Conservation (phyloP, 1,139 yeast species). For the Suhomyces terraborum region DNA sequence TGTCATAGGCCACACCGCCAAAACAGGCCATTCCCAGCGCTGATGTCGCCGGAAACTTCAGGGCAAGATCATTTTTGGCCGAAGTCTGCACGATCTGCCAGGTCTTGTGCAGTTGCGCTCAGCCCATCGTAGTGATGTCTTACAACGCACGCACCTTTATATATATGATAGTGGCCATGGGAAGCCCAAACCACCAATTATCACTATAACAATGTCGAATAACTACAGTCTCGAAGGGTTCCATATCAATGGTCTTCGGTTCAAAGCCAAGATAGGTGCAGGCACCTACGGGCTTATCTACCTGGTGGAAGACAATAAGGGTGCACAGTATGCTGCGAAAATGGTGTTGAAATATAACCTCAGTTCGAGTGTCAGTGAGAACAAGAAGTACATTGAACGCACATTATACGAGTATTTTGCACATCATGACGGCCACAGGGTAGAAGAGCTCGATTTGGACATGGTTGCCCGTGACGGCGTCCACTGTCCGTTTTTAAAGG, state of each 20-base stretch:
- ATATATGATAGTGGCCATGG: not conserved
- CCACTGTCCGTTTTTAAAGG: constrained; percentile 56
- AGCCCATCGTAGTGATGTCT: constrained; percentile 1
- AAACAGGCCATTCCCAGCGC: constrained; percentile 5
- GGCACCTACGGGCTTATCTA: constrained; percentile 90
- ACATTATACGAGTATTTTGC: constrained; percentile 34
- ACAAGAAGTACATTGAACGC: constrained; percentile 36
- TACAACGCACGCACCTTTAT: not conserved
- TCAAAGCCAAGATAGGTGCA: constrained; percentile 69
- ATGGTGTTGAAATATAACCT: constrained; percentile 56
- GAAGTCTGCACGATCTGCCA: not conserved
- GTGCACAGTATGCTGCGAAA: constrained; percentile 68
- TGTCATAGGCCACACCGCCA: constrained; percentile 4
- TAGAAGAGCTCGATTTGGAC: constrained; percentile 44
- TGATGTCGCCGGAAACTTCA: constrained; percentile 6
- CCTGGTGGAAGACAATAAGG: constrained; percentile 57
- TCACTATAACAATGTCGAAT: constrained; percentile 1
- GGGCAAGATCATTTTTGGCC: not conserved
- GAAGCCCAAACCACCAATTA: too few species aligned
- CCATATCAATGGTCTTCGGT: constrained; percentile 43
- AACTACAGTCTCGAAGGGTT: constrained; percentile 25
- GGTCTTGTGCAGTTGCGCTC: not conserved
- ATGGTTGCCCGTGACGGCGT: constrained; percentile 44
- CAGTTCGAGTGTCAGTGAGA: constrained; percentile 28
- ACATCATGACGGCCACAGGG: constrained; percentile 18